These are phyloP conservation scores for Zoysia japonica DNA, from an alignment of 176 grass and related monocot genomes.

Conservation along the genomic window DNA sequence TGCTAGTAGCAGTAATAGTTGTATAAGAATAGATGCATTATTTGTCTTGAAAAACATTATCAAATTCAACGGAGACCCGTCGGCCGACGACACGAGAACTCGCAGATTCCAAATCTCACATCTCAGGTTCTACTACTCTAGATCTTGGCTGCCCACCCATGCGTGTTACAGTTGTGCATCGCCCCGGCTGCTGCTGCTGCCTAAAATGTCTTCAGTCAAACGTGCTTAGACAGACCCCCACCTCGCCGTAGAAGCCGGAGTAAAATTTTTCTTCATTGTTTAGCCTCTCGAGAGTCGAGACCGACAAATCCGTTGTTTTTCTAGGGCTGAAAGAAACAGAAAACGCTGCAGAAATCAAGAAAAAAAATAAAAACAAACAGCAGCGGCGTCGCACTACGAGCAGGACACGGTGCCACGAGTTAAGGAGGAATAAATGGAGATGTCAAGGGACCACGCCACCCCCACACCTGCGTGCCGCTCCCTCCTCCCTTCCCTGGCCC, in stretches of 20 bases:
- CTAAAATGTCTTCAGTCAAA: neutral
- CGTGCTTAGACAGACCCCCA: neutral
- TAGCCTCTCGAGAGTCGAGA: neutral
- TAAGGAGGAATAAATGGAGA: slow-evolving; percentile 26
- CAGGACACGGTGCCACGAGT: neutral
- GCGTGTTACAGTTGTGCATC: neutral
- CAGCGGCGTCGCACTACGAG: neutral
- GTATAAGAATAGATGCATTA: no score
- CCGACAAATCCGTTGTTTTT: neutral
- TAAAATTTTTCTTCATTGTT: neutral
- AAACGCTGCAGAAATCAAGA: neutral
- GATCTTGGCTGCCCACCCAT: neutral
- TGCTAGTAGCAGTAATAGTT: neutral
- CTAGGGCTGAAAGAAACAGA: neutral
- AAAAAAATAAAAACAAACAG: neutral
- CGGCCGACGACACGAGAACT: neutral
- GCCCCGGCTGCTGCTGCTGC: neutral
- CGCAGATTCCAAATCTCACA: slow-evolving; percentile 6
- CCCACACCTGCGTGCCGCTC: neutral
- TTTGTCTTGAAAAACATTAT: neutral
- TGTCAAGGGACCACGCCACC: slow-evolving; percentile 4
- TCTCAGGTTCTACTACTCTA: neutral
- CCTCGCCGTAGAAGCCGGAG: neutral
- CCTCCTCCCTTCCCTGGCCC: neutral
- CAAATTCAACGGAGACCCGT: neutral